Evolutionary conservation across 2,329 filamentous ascomycete species (phyloP), one percentile per base, ranked within the genome.

Genomic region (Fusarium nelsonii): DNA sequence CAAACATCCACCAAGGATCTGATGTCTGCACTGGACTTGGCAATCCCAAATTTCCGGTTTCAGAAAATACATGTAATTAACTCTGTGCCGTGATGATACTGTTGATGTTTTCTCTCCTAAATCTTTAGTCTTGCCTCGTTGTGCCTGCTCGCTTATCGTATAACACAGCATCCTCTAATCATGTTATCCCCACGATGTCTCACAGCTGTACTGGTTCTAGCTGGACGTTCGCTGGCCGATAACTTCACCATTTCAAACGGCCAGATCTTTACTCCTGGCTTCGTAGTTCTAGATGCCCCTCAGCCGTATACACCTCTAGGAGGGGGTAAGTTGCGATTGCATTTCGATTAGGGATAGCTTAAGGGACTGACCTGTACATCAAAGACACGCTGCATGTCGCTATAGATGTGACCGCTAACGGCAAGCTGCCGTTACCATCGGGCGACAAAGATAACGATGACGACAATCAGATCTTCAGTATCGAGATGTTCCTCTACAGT

Each of bases 191-290:
- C 56, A 40, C 39, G 46, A 32, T 34, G 41, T 8, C 48, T 74
- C 10, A 28, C 48, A 33, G 28, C 62, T 37, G 52, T 44, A n/a
- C 50, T 73, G n/a, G 68, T 80, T 15, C 58, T 77, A 26, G 66
- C 70, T 12, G 48, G 56, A 39, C 69, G 62, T 16, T 62, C 73
- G 16, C 62, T 71, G 10, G 80, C 80, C 8, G 74, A 79, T 41
- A 81, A 83, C 63, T 90, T 91, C 71, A 87, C 85, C 20, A 84
- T 88, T 52, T 78, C 87, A 23, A 87, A 87, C 69, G 90, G 90
- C 16, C 89, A 92, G 71, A 86, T 92, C 55, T 91, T 86, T 73
- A 92, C 90, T 0, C 90, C 90, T 1, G 90, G 90, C 0, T 84
- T 92, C 57, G 89, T 85, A 26, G 85, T 92, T 58, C 80, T 92